Evolutionary conservation across 768 basidiomycete genomes (phyloP).

Genomic region (Cystofilobasidium ferigula): DNA sequence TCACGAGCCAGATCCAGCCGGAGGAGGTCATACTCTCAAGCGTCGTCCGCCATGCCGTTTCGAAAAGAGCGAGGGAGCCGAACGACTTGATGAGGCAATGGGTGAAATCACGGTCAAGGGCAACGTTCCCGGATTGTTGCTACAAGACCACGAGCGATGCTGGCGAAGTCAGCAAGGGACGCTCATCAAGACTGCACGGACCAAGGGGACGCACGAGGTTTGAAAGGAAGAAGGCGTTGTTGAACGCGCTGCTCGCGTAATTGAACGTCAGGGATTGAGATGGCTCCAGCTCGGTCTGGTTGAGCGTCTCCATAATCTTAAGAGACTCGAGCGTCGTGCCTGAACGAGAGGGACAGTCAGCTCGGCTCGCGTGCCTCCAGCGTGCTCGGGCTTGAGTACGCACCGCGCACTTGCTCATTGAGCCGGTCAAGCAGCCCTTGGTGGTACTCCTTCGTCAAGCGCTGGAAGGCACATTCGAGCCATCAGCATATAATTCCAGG

Average conservation of each 20-base stretch:
- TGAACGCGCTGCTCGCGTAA: conserved; percentile 81
- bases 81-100: conserved; percentile 9
- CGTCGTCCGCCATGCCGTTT: not conserved
- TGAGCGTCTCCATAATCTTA: conserved; percentile 60
- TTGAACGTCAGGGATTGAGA: conserved; percentile 82
- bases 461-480: not conserved
- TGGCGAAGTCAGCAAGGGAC: too few species aligned
- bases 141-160: not conserved
- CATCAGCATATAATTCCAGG: not conserved
- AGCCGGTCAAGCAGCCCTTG: conserved; percentile 67
- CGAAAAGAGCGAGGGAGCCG: not conserved
- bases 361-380: not conserved
- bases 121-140: not conserved
- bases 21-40: conserved; percentile 15
- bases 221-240: conserved; percentile 90
- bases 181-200: not conserved
- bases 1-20: conserved; percentile 25
- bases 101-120: not conserved
- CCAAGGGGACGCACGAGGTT: conserved; percentile 53
- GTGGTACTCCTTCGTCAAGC: conserved; percentile 54
- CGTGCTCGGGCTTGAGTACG: conserved; percentile 8
- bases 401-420: conserved; percentile 64
- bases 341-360: conserved; percentile 31
- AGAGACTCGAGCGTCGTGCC: conserved; percentile 50
- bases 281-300: conserved; percentile 48